Conservation (phyloP, 305 asterid species). For the Solanum hybrid region DNA sequence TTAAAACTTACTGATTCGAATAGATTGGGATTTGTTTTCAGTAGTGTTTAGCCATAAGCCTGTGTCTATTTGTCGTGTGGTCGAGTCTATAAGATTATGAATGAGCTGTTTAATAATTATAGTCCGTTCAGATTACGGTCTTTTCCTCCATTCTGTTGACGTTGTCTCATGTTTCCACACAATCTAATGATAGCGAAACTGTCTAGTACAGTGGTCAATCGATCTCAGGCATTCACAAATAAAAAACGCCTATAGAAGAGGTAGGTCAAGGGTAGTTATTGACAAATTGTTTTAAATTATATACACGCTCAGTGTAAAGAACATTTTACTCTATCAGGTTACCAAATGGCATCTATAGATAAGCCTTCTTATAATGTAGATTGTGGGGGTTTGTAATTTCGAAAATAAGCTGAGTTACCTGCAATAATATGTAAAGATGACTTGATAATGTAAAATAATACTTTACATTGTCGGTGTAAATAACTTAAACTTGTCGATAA, state of each 20-base stretch:
- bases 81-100: not conserved
- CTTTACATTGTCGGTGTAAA: too few relatives aligned
- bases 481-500: too few relatives aligned
- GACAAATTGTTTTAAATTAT: not conserved
- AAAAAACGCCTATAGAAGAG: not conserved
- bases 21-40: not conserved
- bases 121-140: not conserved
- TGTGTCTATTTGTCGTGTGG: not conserved
- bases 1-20: not conserved
- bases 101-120: not conserved
- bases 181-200: not conserved
- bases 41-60: not conserved
- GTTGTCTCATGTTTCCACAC: not conserved
- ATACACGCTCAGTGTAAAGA: not conserved
- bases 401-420: not conserved
- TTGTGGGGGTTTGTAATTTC: not conserved
- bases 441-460: too few relatives aligned
- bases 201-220: not conserved
- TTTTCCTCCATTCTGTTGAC: not conserved
- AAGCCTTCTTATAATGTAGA: not conserved
- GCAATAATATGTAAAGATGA: too few relatives aligned
- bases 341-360: not conserved
- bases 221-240: not conserved
- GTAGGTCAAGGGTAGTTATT: not conserved
- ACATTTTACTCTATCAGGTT: not conserved